Evolutionary conservation across 2,329 filamentous ascomycete genomes (phyloP), one percentile per base, ranked within the genome.

Genomic region (Clarireedia sp.): DNA sequence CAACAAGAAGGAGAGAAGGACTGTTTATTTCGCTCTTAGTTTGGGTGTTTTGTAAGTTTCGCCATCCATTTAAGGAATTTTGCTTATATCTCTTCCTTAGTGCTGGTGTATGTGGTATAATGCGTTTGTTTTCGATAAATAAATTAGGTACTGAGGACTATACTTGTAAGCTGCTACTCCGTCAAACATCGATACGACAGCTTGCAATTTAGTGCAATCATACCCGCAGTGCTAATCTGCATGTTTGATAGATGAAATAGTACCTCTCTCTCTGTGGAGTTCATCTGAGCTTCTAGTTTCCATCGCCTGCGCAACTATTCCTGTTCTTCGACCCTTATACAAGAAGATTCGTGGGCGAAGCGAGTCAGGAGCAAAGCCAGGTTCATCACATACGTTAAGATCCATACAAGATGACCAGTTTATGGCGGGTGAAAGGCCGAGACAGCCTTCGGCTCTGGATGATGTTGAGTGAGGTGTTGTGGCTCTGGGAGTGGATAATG

Each of bases 21-120:
- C 43, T n/a, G 46, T 53, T 37, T 53, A 21, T 3, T 40, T 46
- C 37, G 51, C 43, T n/a, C 51, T 53, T 38, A 47, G 29, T 17
- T 19, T 53, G 41, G 51, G 51, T 38, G 33, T 47, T 40, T 38
- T 53, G 51, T 53, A 26, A 47, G 51, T 53, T 16, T 4, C 23
- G 14, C 19, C 23, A 23, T 29, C 24, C 10, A 16, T 10, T 46
- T 6, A 21, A 12, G 40, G 17, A 17, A 7, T 5, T 37, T 7
- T 24, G 12, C 8, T 36, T 5, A 10, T 5, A 14, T 8, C 7
- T 19, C 8, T 8, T 17, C 24, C 3, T 23, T 7, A 53, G 51
- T 53, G 51, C 43, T 5, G 51, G 51, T 24, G 26, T 47, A 16
- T 53, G 51, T 26, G 51, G 51, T 38, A n/a, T 53, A 37, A 43